Evolutionary conservation across 2,329 filamentous ascomycete species (phyloP).

Genomic region (Fusarium nanum): DNA sequence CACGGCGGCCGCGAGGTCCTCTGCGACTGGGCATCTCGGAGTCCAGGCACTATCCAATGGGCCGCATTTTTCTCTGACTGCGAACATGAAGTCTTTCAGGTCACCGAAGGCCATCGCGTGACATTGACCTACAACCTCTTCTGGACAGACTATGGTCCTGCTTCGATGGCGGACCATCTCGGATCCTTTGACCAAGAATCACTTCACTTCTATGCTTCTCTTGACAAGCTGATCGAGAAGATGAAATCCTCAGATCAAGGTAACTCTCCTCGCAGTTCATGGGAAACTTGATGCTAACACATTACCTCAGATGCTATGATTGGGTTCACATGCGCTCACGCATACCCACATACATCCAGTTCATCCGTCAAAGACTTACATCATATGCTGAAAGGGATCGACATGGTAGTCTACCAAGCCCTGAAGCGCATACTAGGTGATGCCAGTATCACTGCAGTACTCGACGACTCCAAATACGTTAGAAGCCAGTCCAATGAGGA

Average conservation of each 20-base stretch:
- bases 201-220: constrained; percentile 4
- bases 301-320: constrained; percentile 53
- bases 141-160: constrained; percentile 45
- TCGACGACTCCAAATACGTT: no score
- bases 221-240: constrained; percentile 13
- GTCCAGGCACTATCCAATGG: constrained; percentile 52
- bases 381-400: constrained; percentile 58
- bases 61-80: constrained; percentile 66
- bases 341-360: constrained; percentile 57
- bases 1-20: constrained; percentile 51
- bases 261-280: background rate
- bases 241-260: background rate
- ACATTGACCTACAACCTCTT: constrained; percentile 69
- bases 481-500: no score
- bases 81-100: constrained; percentile 63
- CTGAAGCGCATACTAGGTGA: constrained; percentile 13
- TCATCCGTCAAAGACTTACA: constrained; percentile 46
- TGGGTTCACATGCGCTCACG: constrained; percentile 59
- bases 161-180: constrained; percentile 34
- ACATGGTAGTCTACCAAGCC: constrained; percentile 56
- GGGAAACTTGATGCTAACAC: background rate
- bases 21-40: constrained; percentile 56
- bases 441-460: background rate
- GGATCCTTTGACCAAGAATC: constrained; percentile 22
- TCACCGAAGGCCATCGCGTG: constrained; percentile 62